Conservation (phyloP, 345 rosid species). For the Acer saccharum region DNA sequence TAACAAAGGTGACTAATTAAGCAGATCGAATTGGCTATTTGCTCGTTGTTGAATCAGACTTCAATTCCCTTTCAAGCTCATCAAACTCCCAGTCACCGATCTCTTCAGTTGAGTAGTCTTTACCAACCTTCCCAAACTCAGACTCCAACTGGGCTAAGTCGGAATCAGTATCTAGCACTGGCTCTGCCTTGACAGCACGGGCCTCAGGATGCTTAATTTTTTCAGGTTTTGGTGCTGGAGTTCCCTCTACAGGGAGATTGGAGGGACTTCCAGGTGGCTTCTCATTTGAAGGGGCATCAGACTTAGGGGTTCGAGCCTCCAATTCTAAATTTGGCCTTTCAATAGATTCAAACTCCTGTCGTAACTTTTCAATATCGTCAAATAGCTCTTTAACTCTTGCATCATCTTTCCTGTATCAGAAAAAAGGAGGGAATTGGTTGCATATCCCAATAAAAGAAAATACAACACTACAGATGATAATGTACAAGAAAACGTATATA, state of each 20-base stretch:
- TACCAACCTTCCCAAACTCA: slow-evolving; percentile 80
- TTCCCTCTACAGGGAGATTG: slow-evolving; percentile 15
- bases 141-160: slow-evolving; percentile 91
- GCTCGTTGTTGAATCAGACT: slow-evolving; percentile 37
- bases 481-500: neutral
- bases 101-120: slow-evolving; percentile 77
- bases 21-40: slow-evolving; percentile 23
- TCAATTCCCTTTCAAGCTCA: slow-evolving; percentile 88
- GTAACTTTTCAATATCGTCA: slow-evolving; percentile 71
- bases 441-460: slow-evolving; percentile 5
- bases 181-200: slow-evolving; percentile 33
- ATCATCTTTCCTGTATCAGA: slow-evolving; percentile 67
- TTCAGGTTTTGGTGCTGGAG: slow-evolving; percentile 33
- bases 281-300: slow-evolving; percentile 36
- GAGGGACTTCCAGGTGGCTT: slow-evolving; percentile 27
- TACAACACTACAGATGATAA: neutral
- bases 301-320: slow-evolving; percentile 57
- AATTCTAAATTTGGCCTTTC: slow-evolving; percentile 83
- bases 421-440: neutral
- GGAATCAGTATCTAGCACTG: slow-evolving; percentile 63
- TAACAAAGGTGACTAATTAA: neutral
- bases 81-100: slow-evolving; percentile 96
- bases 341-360: slow-evolving; percentile 74
- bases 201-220: slow-evolving; percentile 32
- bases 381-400: slow-evolving; percentile 63